Evolutionary conservation across 495 filamentous ascomycete species (phyloP), one percentile per base, ranked within the genome.

Genomic region (Aspergillus wentii): DNA sequence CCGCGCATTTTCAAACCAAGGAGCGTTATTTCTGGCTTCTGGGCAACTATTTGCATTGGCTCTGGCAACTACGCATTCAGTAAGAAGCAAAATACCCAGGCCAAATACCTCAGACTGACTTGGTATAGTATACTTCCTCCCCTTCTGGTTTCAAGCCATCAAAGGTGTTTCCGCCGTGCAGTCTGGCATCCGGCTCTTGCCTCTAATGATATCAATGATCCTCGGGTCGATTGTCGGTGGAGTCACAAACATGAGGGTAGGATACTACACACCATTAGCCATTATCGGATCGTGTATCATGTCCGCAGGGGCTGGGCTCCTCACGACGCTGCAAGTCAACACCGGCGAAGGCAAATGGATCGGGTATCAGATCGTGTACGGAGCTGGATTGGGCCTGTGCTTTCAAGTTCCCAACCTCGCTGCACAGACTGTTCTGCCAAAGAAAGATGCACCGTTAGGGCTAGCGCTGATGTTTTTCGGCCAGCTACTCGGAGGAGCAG

Each of bases 181-280:
- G 11, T 85, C 80, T 0, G 86, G 86, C 16, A 58, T 69, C 23
- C 48, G 48, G 14, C 40, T 57, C 6, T 53, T 69, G 1, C 64
- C 66, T 0, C 42, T 62, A 4, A 59, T 68, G 52, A 30, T 69
- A n/a, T 51, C 55, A 7, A 52, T 49, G 1, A 61, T 68, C 27
- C 40, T 67, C 4, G 44, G 51, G 1, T 58, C 59, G 8, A 44
- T 68, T 0, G 17, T 49, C 4, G 27, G 46, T 0, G 85, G 87
- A 17, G 62, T 58, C 2, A 22, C 72, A 6, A 72, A 84, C 25
- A 78, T 75, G 1, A 43, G 61, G 1, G 57, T 76, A 18, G 85
- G 86, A 1, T 85, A 88, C 50, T 86, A 86, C 57, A 71, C 76
- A 1, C 83, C 84, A 2, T 79, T 80, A 45, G 72, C 85, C 57